phyloP scores from a whole-genome alignment of 2,329 filamentous ascomycete species.

The Cryphonectria radicalis region DNA sequence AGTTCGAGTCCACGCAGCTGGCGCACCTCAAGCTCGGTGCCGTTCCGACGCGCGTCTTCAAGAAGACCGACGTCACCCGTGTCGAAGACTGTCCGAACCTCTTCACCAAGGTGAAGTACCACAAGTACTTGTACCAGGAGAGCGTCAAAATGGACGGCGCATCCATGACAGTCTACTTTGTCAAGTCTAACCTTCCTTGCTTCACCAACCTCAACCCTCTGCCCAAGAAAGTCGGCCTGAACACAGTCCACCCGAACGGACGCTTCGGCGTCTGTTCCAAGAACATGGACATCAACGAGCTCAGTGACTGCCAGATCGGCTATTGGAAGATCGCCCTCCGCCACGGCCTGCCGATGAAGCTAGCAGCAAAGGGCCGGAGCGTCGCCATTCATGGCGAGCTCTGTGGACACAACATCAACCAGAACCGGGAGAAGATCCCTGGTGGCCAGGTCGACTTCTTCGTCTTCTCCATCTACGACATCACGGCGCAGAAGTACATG shows the following conservation, averaged over 20 bases:
- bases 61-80: constrained; percentile 34
- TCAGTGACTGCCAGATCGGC: neutral
- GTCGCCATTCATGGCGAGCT: constrained; percentile 41
- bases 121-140: constrained; percentile 40
- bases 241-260: constrained; percentile 33
- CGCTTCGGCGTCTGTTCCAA: constrained; percentile 40
- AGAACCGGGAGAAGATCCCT: constrained; percentile 37
- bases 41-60: constrained; percentile 32
- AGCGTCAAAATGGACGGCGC: constrained; percentile 46
- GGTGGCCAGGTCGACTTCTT: constrained; percentile 38
- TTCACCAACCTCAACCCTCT: constrained; percentile 28
- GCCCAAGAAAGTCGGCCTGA: constrained; percentile 24
- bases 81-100: constrained; percentile 36
- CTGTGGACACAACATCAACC: constrained; percentile 35
- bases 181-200: constrained; percentile 32
- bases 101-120: constrained; percentile 36
- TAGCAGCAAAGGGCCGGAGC: constrained; percentile 30
- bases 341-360: constrained; percentile 33
- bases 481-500: constrained; percentile 37
- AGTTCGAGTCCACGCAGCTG: neutral
- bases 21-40: constrained; percentile 20
- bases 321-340: constrained; percentile 36
- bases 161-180: constrained; percentile 45
- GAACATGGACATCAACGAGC: constrained; percentile 35
- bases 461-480: constrained; percentile 41